Evolutionary conservation across 495 filamentous ascomycete genomes (phyloP).

Genomic region (Daldinia bambusicola): DNA sequence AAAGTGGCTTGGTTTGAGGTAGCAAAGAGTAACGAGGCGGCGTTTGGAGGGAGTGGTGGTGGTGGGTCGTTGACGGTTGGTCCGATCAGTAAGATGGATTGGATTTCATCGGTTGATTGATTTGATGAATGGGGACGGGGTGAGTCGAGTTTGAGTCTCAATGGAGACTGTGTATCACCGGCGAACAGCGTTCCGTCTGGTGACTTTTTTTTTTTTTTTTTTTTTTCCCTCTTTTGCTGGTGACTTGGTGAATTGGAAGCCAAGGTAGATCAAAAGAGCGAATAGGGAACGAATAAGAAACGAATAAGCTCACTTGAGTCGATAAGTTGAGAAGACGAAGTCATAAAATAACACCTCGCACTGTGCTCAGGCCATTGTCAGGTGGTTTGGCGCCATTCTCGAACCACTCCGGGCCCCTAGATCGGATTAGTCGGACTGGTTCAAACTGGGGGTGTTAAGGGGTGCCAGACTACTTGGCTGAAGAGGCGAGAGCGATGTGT

Average conservation of each 20-base stretch:
- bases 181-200: slow-evolving; percentile 40
- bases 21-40: slow-evolving; percentile 28
- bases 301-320: slow-evolving; percentile 9
- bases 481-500: slow-evolving; percentile 25
- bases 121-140: slow-evolving; percentile 26
- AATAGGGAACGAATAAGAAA: slow-evolving; percentile 19
- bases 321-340: not conserved
- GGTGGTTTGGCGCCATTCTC: slow-evolving; percentile 45
- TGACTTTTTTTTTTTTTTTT: not conserved
- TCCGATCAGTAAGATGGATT: slow-evolving; percentile 37
- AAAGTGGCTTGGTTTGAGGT: slow-evolving; percentile 37
- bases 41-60: slow-evolving; percentile 8
- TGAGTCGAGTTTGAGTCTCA: slow-evolving; percentile 2
- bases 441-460: not conserved
- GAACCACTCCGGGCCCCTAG: slow-evolving; percentile 43
- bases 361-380: slow-evolving; percentile 47
- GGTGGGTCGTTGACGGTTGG: slow-evolving; percentile 31
- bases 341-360: slow-evolving; percentile 23
- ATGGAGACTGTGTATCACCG: slow-evolving; percentile 28
- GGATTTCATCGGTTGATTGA: slow-evolving; percentile 26
- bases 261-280: not conserved
- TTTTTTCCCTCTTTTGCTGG: too few relatives aligned
- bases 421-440: slow-evolving; percentile 6
- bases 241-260: not conserved
- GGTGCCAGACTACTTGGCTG: not conserved